Evolutionary conservation across 1,139 yeast genomes (phyloP).

Genomic region (Protomyces inundatus): DNA sequence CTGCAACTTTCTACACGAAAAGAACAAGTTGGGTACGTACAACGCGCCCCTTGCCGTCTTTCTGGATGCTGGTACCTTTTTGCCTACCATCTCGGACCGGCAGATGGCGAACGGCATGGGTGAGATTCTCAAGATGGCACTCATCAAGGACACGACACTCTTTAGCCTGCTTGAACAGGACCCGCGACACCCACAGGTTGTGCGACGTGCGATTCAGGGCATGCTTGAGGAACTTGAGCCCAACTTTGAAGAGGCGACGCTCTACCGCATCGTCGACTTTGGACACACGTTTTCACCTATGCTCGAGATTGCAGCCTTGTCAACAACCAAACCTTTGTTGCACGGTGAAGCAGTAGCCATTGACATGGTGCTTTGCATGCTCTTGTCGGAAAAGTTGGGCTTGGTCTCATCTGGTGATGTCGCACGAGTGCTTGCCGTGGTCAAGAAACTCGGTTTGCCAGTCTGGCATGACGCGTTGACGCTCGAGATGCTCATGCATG

Average conservation of each 20-base stretch:
- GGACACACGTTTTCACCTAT: slow-evolving; percentile 24
- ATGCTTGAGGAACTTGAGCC: slow-evolving; percentile 25
- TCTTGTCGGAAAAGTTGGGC: slow-evolving; percentile 11
- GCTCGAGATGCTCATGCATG: slow-evolving; percentile 3
- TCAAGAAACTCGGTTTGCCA: slow-evolving; percentile 13
- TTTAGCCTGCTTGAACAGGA: slow-evolving; percentile 9
- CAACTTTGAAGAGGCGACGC: slow-evolving; percentile 23
- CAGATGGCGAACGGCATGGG: slow-evolving; percentile 26
- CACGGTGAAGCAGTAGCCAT: slow-evolving; percentile 26
- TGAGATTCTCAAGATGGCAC: slow-evolving; percentile 26
- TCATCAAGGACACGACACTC: slow-evolving; percentile 15
- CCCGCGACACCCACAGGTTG: slow-evolving; percentile 1
- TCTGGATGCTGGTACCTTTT: slow-evolving; percentile 15
- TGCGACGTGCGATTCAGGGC: slow-evolving; percentile 25
- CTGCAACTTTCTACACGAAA: slow-evolving; percentile 19
- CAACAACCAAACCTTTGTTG: slow-evolving; percentile 19
- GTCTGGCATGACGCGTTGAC: slow-evolving; percentile 22
- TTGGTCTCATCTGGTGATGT: slow-evolving; percentile 14
- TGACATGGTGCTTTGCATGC: slow-evolving; percentile 25
- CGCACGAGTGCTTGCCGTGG: slow-evolving; percentile 20
- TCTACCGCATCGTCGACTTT: slow-evolving; percentile 24
- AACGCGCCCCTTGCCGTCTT: slow-evolving; percentile 24
- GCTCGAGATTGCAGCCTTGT: slow-evolving; percentile 23
- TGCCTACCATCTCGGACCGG: slow-evolving; percentile 14
- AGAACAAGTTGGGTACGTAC: slow-evolving; percentile 26